Conservation (phyloP, 768 basidiomycete species). For the Chiua virens region DNA sequence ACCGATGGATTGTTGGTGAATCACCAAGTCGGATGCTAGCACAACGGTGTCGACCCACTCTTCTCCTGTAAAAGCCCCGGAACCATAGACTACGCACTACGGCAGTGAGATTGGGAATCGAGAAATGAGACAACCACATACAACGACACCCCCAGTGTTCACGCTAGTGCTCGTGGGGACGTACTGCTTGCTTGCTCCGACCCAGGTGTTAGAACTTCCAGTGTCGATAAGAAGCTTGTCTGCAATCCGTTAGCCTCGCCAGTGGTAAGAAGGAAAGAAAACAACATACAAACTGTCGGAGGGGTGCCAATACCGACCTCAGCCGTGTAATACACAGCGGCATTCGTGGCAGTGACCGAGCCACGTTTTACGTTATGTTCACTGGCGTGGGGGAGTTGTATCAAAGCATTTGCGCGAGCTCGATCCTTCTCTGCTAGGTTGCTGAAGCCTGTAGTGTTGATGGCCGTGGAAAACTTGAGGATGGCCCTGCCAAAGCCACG, state of each 20-base stretch:
- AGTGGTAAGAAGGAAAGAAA: background rate
- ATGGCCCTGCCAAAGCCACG: conserved; percentile 8
- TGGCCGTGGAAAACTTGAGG: conserved; percentile 10
- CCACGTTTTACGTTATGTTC: background rate
- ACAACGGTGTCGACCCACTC: conserved; percentile 17
- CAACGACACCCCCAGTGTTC: conserved; percentile 21
- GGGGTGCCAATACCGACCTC: conserved; percentile 31
- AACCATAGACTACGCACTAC: conserved; percentile 1
- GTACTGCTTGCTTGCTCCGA: conserved; percentile 27
- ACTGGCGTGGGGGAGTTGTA: background rate
- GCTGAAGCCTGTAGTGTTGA: conserved; percentile 9
- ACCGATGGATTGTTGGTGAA: conserved; percentile 34
- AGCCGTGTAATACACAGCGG: conserved; percentile 27
- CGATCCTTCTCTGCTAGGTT: conserved; percentile 5
- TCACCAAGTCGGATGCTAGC: conserved; percentile 1
- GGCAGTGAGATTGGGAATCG: background rate
- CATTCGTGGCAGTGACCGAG: conserved; percentile 20
- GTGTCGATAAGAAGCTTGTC: conserved; percentile 33
- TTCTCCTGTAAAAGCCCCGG: conserved; percentile 5
- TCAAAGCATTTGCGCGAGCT: conserved; percentile 14
- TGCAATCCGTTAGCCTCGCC: conserved; percentile 7
- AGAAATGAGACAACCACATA: conserved; percentile 8
- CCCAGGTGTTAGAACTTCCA: conserved; percentile 34
- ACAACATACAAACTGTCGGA: conserved; percentile 25
- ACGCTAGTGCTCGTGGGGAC: conserved; percentile 14